Evolutionary conservation across 2,329 filamentous ascomycete species (phyloP).

Genomic region (Trichophyton verrucosum): DNA sequence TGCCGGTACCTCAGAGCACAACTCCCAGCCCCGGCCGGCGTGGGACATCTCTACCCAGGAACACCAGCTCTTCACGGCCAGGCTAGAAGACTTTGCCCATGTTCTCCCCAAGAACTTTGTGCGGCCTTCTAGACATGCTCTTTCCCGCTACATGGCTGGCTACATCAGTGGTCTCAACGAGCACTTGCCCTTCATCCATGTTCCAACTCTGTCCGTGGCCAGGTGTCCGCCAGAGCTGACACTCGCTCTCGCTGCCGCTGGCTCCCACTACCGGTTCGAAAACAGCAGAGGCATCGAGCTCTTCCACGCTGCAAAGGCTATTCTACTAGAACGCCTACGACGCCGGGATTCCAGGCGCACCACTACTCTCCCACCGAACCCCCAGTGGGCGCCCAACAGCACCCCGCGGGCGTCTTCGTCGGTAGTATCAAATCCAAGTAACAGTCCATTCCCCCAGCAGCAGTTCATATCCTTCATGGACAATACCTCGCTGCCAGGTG

Average conservation of each 20-base stretch:
- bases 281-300: slow-evolving; percentile 42
- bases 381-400: slow-evolving; percentile 31
- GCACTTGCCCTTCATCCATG: slow-evolving; percentile 41
- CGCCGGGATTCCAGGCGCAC: slow-evolving; percentile 37
- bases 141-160: slow-evolving; percentile 40
- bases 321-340: slow-evolving; percentile 41
- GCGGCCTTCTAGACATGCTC: slow-evolving; percentile 37
- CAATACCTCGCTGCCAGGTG: slow-evolving; percentile 21
- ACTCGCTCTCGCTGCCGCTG: slow-evolving; percentile 40
- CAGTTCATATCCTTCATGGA: slow-evolving; percentile 24
- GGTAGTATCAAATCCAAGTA: slow-evolving; percentile 30
- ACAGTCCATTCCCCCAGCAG: slow-evolving; percentile 32
- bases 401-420: slow-evolving; percentile 30
- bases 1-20: slow-evolving; percentile 31
- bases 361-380: slow-evolving; percentile 24
- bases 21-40: slow-evolving; percentile 27
- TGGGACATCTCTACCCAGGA: slow-evolving; percentile 38
- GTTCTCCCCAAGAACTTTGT: slow-evolving; percentile 37
- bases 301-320: slow-evolving; percentile 45
- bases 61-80: slow-evolving; percentile 33
- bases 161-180: slow-evolving; percentile 42
- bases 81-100: slow-evolving; percentile 35
- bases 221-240: slow-evolving; percentile 37
- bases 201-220: slow-evolving; percentile 36
- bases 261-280: slow-evolving; percentile 38